A percentile compares a stretch with the other conserved stretches of the same genome.
Conservation (phyloP, 148 eudicot species). For the Spergularia bocconei region DNA sequence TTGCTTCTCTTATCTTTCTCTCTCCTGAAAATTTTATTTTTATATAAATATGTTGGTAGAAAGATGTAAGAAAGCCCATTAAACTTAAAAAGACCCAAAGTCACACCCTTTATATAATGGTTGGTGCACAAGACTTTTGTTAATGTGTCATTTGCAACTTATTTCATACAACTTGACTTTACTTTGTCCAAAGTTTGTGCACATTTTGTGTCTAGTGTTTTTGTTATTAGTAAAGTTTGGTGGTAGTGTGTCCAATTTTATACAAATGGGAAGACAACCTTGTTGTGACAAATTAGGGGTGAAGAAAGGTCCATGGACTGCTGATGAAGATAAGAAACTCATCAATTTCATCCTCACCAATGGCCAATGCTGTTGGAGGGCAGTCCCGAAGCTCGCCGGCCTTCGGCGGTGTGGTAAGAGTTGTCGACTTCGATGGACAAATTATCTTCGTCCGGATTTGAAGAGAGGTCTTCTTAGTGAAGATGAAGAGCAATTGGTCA, state of each 20-base stretch:
- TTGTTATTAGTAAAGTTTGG: conserved; percentile 16
- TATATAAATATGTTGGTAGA: conserved; percentile 33
- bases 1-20: conserved; percentile 8
- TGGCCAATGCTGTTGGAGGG: conserved; percentile 98
- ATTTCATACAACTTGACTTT: conserved; percentile 6
- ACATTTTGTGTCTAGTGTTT: conserved; percentile 23
- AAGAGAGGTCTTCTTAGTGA: conserved; percentile 85
- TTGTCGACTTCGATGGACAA: conserved; percentile 95
- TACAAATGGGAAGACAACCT: conserved; percentile 84
- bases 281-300: conserved; percentile 95
- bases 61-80: conserved; percentile 13
- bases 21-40: conserved; percentile 4
- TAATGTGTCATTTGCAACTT: conserved; percentile 4
- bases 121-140: conserved; percentile 27
- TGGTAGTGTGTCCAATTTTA: not conserved
- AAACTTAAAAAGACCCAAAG: conserved; percentile 4
- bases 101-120: conserved; percentile 31
- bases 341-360: conserved; percentile 78
- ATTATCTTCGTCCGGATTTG: conserved; percentile 89
- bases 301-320: conserved; percentile 99
- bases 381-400: conserved; percentile 93
- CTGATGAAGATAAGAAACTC: conserved; percentile 93
- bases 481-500: conserved; percentile 79
- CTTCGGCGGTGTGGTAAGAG: conserved; percentile 92
- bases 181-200: conserved; percentile 19